Percentiles rank a stretch among this genome's conserved stretches.
phyloP scores from a whole-genome alignment of 192 early-diverging fungal genomes.

The Entomortierella beljakovae region DNA sequence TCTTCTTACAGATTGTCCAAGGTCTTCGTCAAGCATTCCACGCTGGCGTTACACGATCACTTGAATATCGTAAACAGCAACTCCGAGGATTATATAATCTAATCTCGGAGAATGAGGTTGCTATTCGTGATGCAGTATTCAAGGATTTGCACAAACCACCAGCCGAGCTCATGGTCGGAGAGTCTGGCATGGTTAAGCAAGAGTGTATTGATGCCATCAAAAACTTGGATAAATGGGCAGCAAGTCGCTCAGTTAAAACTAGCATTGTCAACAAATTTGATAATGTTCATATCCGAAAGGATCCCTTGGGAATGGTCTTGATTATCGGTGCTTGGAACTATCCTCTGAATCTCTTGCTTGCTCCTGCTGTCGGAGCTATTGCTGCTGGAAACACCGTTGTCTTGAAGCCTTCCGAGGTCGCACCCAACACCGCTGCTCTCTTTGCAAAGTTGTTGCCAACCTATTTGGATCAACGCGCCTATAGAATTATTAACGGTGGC shows the following conservation, averaged over 20 bases:
- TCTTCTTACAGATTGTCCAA: conserved; percentile 44
- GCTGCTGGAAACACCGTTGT: conserved; percentile 92
- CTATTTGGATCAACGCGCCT: conserved; percentile 78
- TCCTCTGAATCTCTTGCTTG: conserved; percentile 71
- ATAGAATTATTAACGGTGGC: conserved; percentile 83
- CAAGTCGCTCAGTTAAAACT: conserved; percentile 59
- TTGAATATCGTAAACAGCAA: conserved; percentile 70
- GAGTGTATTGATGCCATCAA: conserved; percentile 65
- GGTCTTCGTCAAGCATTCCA: conserved; percentile 52
- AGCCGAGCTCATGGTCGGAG: conserved; percentile 68
- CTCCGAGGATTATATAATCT: conserved; percentile 70
- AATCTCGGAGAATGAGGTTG: conserved; percentile 71
- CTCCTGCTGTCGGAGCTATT: conserved; percentile 85
- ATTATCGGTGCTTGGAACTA: conserved; percentile 70
- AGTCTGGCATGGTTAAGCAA: conserved; percentile 66
- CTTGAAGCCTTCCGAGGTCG: conserved; percentile 88
- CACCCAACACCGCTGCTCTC: conserved; percentile 71
- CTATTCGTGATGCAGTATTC: conserved; percentile 67
- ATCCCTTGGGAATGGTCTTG: conserved; percentile 67
- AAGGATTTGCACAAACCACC: conserved; percentile 71
- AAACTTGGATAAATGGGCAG: conserved; percentile 74
- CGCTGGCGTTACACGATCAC: conserved; percentile 55
- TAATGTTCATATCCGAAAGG: conserved; percentile 71
- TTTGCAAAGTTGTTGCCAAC: conserved; percentile 74
- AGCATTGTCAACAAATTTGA: conserved; percentile 65